phyloP scores from a whole-genome alignment of 2,329 filamentous ascomycete species.

The Chaetomium globosum region DNA sequence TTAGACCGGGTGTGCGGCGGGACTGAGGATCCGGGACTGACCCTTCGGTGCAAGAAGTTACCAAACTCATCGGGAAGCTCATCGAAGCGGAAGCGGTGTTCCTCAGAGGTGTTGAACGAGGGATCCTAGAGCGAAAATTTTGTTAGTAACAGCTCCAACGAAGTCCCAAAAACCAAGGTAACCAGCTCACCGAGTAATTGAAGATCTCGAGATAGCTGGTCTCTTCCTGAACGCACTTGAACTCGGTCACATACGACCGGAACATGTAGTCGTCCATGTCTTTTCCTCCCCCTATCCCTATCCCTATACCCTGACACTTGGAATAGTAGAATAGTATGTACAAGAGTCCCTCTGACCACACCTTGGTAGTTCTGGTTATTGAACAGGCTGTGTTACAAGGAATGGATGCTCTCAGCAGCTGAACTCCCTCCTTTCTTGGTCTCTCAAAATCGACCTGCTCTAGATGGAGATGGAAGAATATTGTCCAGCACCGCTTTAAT shows the following conservation, averaged over 20 bases:
- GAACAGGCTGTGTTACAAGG: neutral
- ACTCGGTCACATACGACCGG: slow-evolving; percentile 51
- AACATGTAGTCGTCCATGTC: slow-evolving; percentile 65
- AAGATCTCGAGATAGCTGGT: slow-evolving; percentile 62
- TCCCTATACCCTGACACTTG: too few relatives aligned
- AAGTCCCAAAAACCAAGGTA: too few relatives aligned
- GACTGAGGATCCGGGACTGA: slow-evolving; percentile 41
- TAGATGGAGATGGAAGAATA: neutral
- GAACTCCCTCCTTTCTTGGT: neutral
- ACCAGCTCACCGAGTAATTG: slow-evolving; percentile 58
- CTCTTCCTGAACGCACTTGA: slow-evolving; percentile 53
- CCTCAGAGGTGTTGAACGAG: slow-evolving; percentile 53
- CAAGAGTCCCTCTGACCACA: neutral
- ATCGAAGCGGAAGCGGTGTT: slow-evolving; percentile 55
- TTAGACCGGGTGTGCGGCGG: neutral
- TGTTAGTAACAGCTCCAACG: neutral
- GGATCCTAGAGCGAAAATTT: slow-evolving; percentile 48
- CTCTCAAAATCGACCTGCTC: neutral
- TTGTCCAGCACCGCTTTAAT: neutral
- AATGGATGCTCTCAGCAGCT: neutral
- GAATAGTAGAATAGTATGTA: too few relatives aligned
- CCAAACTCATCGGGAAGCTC: slow-evolving; percentile 62
- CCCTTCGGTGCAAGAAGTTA: slow-evolving; percentile 57
- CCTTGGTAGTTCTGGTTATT: neutral
- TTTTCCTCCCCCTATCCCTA: neutral